Base-by-base conservation (phyloP, 2,329 filamentous ascomycete species). In the Zarea fungicola region DNA sequence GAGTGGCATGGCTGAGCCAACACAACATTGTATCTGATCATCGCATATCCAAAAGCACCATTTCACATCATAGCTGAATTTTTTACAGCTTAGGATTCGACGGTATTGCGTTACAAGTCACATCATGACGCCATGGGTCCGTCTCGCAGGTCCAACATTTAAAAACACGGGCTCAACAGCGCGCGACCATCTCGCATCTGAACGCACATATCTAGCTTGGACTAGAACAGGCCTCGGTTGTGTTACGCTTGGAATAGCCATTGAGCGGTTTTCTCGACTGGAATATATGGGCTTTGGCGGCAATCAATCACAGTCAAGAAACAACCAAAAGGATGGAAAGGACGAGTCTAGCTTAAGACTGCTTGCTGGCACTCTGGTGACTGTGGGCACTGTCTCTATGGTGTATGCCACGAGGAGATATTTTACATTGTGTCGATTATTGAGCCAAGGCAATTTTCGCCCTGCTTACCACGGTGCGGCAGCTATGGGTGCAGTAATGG, bases 161-260 rank as follows among this genome's bases (percentile, higher is more conserved):
- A 42, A 42, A 42, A 42, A 31, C 40, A 42, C 40, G 6, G 40
- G 40, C 40, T 42, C 40, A 11, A 28, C 31, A 0, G 40, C 40
- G 40, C 40, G 40, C 40, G 40, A 42, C 40, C 40, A 42, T n/a
- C 40, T 42, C 26, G 40, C 40, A 18, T 42, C 40, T 19, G 40
- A 42, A 35, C 49, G 49, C 26, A 51, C 49, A 9, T 51, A 41
- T 21, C 67, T 78, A 18, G 71, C 74, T 25, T 78, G 74, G 75
- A 69, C 72, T 10, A 67, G 74, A 10, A 76, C 72, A 3, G 73
- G 73, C 0, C 68, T 77, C 5, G 74, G 73, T 6, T 77, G 77
- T 60, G 67, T 76, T 31, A 74, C 73, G 2, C 65, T 78, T 1
- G 74, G 74, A 18, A 70, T 77, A 25, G 75, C 74, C n/a, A 60